phyloP scores from a whole-genome alignment of 1,139 yeast species.

The Candida dubliniensis region DNA sequence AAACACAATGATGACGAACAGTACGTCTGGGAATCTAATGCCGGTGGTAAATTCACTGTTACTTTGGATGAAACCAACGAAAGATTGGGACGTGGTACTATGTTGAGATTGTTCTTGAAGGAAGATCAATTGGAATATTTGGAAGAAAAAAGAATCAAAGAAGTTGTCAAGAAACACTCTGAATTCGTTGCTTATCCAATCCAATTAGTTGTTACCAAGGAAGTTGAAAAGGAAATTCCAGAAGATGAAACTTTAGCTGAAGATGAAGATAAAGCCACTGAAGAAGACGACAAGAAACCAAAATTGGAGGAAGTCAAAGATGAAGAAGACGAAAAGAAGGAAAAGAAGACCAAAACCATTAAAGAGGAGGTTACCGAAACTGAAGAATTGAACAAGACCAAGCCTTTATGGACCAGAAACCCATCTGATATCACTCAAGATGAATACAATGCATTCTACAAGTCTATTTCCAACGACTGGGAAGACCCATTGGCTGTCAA shows the following conservation, averaged over 20 bases:
- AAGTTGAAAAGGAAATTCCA: conserved; percentile 94
- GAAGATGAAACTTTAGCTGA: conserved; percentile 64
- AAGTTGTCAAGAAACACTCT: conserved; percentile 98
- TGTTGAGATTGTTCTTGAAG: conserved; percentile 94
- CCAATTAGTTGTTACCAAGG: conserved; percentile 97
- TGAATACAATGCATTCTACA: conserved; percentile 99
- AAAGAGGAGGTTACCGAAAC: conserved; percentile 85
- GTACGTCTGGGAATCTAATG: conserved; percentile 99
- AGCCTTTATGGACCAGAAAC: conserved; percentile 99
- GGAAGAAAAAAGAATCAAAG: conserved; percentile 99
- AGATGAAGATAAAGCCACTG: conserved; percentile 50
- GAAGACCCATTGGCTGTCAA: conserved; percentile 99
- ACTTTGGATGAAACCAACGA: conserved; percentile 86
- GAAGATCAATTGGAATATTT: conserved; percentile 98
- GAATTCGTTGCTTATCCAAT: conserved; percentile 99
- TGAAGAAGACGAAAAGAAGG: conserved; percentile 67
- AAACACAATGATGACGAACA: conserved; percentile 99
- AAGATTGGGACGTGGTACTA: conserved; percentile 91
- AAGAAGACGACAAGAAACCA: conserved; percentile 52
- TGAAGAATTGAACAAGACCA: conserved; percentile 98
- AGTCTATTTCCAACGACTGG: conserved; percentile 99
- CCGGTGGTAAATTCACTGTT: conserved; percentile 99
- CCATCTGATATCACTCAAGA: conserved; percentile 98
- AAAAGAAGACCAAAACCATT: conserved; percentile 68
- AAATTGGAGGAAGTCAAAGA: conserved; percentile 73